phyloP scores from a whole-genome alignment of 2,329 filamentous ascomycete genomes.

The Acrodontium crateriforme region DNA sequence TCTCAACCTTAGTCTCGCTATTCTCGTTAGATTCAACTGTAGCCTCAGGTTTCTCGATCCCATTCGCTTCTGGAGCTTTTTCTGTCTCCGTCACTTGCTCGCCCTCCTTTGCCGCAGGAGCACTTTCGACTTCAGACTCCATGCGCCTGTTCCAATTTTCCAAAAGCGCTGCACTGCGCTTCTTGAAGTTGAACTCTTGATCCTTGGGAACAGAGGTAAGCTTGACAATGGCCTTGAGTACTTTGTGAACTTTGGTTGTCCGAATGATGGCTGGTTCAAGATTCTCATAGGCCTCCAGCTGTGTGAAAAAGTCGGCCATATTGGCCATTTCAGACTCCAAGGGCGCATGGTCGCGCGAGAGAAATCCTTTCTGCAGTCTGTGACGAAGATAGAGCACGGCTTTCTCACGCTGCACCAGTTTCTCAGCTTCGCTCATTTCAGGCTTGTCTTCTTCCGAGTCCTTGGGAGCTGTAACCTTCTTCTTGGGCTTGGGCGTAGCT shows the following conservation, averaged over 20 bases:
- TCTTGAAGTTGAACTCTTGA: conserved; percentile 78
- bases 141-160: conserved; percentile 80
- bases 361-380: conserved; percentile 85
- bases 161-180: conserved; percentile 65
- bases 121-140: conserved; percentile 16
- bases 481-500: conserved; percentile 42
- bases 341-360: conserved; percentile 72
- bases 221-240: conserved; percentile 87
- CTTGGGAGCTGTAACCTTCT: conserved; percentile 40
- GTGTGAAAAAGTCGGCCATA: conserved; percentile 64
- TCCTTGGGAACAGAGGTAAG: conserved; percentile 74
- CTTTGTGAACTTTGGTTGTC: conserved; percentile 95
- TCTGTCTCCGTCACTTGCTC: conserved; percentile 19
- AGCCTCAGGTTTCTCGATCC: conserved; percentile 16
- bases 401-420: conserved; percentile 44
- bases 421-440: conserved; percentile 40
- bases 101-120: conserved; percentile 7
- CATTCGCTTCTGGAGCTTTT: conserved; percentile 18
- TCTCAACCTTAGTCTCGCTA: no score
- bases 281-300: conserved; percentile 68
- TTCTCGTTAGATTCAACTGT: conserved; percentile 10
- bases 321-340: conserved; percentile 70
- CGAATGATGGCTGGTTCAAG: conserved; percentile 83
- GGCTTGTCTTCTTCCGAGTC: conserved; percentile 45
- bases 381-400: conserved; percentile 84